Conservation (phyloP, 257 asterid species). For the Henckelia pumila region DNA sequence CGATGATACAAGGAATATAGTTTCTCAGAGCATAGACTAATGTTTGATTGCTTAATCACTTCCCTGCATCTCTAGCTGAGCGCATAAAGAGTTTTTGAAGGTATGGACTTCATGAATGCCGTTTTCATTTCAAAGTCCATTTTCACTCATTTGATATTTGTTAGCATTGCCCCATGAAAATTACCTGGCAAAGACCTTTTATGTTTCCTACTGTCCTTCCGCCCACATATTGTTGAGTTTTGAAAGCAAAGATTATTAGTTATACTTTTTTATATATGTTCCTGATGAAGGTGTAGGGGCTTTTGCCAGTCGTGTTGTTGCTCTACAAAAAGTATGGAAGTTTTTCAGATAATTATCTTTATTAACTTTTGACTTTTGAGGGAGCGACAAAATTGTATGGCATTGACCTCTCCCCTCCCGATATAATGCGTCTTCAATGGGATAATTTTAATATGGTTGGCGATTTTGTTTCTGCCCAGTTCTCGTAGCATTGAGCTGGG, state of each 20-base stretch:
- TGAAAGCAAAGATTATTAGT: conserved; percentile 9
- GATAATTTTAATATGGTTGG: conserved; percentile 7
- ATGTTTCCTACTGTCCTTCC: conserved; percentile 18
- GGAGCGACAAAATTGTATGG: conserved; percentile 18
- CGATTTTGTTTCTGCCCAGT: conserved; percentile 34
- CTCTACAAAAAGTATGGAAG: not conserved
- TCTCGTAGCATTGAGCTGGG: conserved; percentile 41
- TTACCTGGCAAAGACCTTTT: conserved; percentile 2
- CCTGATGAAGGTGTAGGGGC: conserved; percentile 12
- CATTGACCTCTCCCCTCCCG: conserved; percentile 13
- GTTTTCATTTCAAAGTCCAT: conserved; percentile 1
- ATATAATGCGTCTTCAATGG: conserved; percentile 12
- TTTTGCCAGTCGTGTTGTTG: conserved; percentile 21
- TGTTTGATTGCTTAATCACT: conserved; percentile 24
- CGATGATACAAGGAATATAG: conserved; percentile 24
- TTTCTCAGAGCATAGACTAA: conserved; percentile 29
- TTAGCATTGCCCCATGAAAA: conserved; percentile 16
- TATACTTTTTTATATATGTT: not conserved
- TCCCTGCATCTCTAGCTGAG: conserved; percentile 22
- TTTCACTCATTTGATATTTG: conserved; percentile 15
- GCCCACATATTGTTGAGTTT: conserved; percentile 25
- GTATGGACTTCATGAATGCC: conserved; percentile 29
- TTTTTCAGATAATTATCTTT: not conserved
- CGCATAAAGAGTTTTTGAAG: conserved; percentile 26
- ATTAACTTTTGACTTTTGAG: conserved; percentile 2